Base-by-base conservation (phyloP, 2,329 filamentous ascomycete species). In the Sporothrix phasma region DNA sequence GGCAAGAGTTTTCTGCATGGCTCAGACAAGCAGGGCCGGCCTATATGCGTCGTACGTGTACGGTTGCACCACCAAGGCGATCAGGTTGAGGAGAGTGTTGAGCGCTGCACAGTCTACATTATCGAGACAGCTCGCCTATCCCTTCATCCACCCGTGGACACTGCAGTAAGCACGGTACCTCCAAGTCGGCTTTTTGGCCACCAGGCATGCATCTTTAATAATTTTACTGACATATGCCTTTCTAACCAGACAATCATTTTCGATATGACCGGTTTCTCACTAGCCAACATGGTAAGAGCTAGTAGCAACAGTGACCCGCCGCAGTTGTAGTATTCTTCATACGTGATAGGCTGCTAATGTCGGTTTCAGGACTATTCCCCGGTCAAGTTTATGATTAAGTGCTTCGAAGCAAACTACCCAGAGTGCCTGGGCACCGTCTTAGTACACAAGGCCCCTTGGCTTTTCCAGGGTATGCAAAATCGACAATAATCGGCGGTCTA, bases 311-410 rank as follows among this genome's bases (percentile, higher is more conserved):
- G 34, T 5, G 8, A 4, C 13, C 2, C 24, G 4, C 29, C 31
- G 31, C 13, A 41, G 11, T 19, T 19, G 13, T 37, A 19, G 22
- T 47, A 3, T 22, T 15, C 17, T 34, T 5, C 15, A 19, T 43
- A 3, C 13, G 37, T 31, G 34, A 41, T 5, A n/a, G 5, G 17
- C 17, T 15, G 19, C 68, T 62, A 41, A 70, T 72, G 39, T 46
- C 15, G n/a, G 13, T 13, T 11, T 64, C 17, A 88, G 86, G 94
- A 99, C 75, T 97, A 97, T 74, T 85, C 89, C 0, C 93, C 94
- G 1, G 90, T 99, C 64, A 99, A 96, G 72, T 99, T 97, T 77
- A 97, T 99, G 88, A 97, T 99, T 76, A 96, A 96, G 76, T 96
- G 92, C 75, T 99, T 99, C 73, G 94, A 99, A 78, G 94, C 94